Evolutionary conservation across 768 basidiomycete species (phyloP), one percentile per base, ranked within the genome.

Genomic region (Dendrothele bispora): DNA sequence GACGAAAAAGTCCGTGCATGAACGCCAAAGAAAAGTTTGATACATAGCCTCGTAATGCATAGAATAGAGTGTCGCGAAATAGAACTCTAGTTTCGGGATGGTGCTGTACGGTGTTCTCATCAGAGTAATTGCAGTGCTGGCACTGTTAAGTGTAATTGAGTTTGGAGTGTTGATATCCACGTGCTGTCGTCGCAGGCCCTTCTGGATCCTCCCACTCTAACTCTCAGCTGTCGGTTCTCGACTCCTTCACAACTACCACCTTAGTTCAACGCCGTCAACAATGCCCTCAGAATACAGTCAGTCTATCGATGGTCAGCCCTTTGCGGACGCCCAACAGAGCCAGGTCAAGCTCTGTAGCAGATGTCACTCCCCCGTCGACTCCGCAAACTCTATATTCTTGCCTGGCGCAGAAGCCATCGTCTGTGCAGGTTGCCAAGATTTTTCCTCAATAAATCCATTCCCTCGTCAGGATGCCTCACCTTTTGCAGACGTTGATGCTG

Each of bases 251-350:
- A 46, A 52, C 43, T 55, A 51, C 55, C 34, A 50, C 58, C 57
- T 49, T 55, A 20, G 41, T 36, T 42, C 48, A 46, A 50, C 54
- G 55, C 53, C 56, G 50, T 55, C 53, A 41, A 42, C 53, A 50
- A 82, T 82, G 80, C 81, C 82, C 58, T 69, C 79, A 59, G 75
- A 74, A 65, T 76, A 77, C 59, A 67, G 60, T 42, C 46, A 58
- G 46, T 34, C 39, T n/a, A 41, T 56, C 51, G 62, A 60, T 36
- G 60, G 58, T 34, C 49, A 48, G 28, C 43, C 42, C 3, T 61
- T 54, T 39, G 63, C 67, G 18, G 37, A 43, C 11, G 64, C 55
- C 20, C 64, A 58, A 36, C 60, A 61, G 21, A 51, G 55, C 15
- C 72, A 76, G 59, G 58, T 60, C 40, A 76, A 78, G 62, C 55